Conservation (phyloP, 495 filamentous ascomycete genomes). For the Umbilicaria muhlenbergii region DNA sequence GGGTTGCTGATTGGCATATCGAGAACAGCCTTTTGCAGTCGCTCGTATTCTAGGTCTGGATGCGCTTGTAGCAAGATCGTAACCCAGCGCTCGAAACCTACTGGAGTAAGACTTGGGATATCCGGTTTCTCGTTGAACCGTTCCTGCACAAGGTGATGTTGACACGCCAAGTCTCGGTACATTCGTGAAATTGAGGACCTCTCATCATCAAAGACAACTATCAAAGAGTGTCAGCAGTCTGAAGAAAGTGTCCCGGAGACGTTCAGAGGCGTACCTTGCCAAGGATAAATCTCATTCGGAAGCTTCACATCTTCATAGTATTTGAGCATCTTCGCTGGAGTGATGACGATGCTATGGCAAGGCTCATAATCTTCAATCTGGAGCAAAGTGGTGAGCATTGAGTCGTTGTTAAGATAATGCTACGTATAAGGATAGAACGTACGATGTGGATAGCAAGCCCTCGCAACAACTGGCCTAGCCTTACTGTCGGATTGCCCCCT, state of each 20-base stretch:
- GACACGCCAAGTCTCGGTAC: conserved; percentile 59
- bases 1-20: conserved; percentile 63
- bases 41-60: conserved; percentile 60
- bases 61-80: conserved; percentile 60
- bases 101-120: conserved; percentile 62
- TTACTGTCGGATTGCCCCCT: conserved; percentile 45
- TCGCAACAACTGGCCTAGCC: conserved; percentile 55
- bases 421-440: conserved; percentile 12
- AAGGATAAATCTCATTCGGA: conserved; percentile 48
- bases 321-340: conserved; percentile 60
- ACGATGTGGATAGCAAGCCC: conserved; percentile 71
- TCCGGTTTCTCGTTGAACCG: conserved; percentile 41
- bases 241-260: background rate
- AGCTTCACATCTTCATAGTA: conserved; percentile 58
- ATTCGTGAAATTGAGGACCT: conserved; percentile 49
- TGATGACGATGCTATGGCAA: conserved; percentile 59
- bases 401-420: background rate
- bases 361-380: conserved; percentile 70
- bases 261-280: conserved; percentile 30
- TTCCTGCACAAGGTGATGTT: conserved; percentile 68
- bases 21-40: conserved; percentile 55
- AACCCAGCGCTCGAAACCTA: conserved; percentile 66
- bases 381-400: background rate
- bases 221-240: conserved; percentile 1
- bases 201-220: conserved; percentile 37